Percentiles rank a stretch among this genome's conserved stretches.
Conservation (phyloP, 2,329 filamentous ascomycete genomes). For the Alternaria alternata region DNA sequence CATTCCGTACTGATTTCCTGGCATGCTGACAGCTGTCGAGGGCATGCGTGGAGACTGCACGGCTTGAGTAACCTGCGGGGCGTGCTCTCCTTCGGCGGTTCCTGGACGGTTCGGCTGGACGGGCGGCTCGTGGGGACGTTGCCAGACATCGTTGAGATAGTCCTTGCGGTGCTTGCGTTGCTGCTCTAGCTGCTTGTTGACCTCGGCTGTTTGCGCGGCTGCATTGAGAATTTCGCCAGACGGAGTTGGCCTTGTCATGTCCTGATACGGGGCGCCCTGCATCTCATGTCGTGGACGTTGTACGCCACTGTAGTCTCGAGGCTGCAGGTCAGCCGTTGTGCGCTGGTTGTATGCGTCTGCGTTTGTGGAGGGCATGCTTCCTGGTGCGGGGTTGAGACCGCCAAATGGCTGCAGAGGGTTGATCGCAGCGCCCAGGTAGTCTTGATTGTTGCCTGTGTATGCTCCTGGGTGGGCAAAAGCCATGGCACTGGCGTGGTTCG, state of each 20-base stretch:
- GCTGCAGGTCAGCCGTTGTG: slow-evolving; percentile 76
- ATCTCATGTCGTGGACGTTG: slow-evolving; percentile 89
- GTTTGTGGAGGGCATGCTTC: slow-evolving; percentile 76
- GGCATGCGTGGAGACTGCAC: slow-evolving; percentile 63
- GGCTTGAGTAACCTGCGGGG: slow-evolving; percentile 54
- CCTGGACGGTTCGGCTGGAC: slow-evolving; percentile 56
- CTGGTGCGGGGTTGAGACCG: slow-evolving; percentile 70
- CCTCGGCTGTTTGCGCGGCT: slow-evolving; percentile 87
- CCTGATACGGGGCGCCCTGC: slow-evolving; percentile 81
- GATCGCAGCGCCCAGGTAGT: slow-evolving; percentile 41
- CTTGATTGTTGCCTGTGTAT: slow-evolving; percentile 45
- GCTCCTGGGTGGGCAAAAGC: slow-evolving; percentile 41
- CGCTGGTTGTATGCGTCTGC: slow-evolving; percentile 72
- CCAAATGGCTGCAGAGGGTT: slow-evolving; percentile 55
- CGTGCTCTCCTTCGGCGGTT: slow-evolving; percentile 50
- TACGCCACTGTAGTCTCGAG: slow-evolving; percentile 83
- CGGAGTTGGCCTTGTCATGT: slow-evolving; percentile 79
- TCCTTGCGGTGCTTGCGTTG: slow-evolving; percentile 81
- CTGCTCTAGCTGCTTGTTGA: slow-evolving; percentile 83
- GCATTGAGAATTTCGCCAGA: slow-evolving; percentile 84
- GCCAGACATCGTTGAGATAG: slow-evolving; percentile 83
- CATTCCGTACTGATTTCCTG: slow-evolving; percentile 65
- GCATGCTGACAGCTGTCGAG: slow-evolving; percentile 64
- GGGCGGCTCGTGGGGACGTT: slow-evolving; percentile 81
- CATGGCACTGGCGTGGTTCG: slow-evolving; percentile 62